phyloP scores from a whole-genome alignment of 2,329 filamentous ascomycete species.

The Trichoderma sp. region DNA sequence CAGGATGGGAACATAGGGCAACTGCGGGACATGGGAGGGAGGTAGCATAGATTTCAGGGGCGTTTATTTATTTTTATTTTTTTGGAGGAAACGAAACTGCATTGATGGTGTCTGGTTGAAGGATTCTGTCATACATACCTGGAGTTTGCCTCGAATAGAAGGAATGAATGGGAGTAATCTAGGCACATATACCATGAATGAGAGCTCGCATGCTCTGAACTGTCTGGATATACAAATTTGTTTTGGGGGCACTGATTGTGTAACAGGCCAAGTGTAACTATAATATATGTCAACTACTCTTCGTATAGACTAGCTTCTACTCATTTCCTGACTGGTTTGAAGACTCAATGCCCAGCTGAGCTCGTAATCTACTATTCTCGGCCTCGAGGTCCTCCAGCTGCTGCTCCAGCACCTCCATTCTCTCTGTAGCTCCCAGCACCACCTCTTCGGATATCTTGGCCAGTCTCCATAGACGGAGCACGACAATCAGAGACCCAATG shows the following conservation, averaged over 20 bases:
- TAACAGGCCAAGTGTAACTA: background rate
- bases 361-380: conserved; percentile 38
- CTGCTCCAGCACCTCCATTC: conserved; percentile 55
- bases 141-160: conserved; percentile 11
- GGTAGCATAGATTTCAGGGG: conserved; percentile 37
- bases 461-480: conserved; percentile 65
- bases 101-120: conserved; percentile 20
- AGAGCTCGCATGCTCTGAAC: background rate
- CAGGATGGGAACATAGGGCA: conserved; percentile 30
- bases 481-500: conserved; percentile 62
- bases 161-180: conserved; percentile 20
- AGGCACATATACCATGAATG: conserved; percentile 12
- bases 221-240: background rate
- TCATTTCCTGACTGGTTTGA: conserved; percentile 22
- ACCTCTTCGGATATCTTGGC: conserved; percentile 70
- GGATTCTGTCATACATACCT: conserved; percentile 19
- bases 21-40: conserved; percentile 33
- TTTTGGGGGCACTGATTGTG: background rate
- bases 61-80: conserved; percentile 30
- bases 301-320: conserved; percentile 7
- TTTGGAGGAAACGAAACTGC: conserved; percentile 31
- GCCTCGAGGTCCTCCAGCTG: conserved; percentile 50
- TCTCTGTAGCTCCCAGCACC: conserved; percentile 58
- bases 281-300: background rate
- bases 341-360: conserved; percentile 23